phyloP scores from a whole-genome alignment of 768 basidiomycete species.

The Mycena olivaceomarginata region DNA sequence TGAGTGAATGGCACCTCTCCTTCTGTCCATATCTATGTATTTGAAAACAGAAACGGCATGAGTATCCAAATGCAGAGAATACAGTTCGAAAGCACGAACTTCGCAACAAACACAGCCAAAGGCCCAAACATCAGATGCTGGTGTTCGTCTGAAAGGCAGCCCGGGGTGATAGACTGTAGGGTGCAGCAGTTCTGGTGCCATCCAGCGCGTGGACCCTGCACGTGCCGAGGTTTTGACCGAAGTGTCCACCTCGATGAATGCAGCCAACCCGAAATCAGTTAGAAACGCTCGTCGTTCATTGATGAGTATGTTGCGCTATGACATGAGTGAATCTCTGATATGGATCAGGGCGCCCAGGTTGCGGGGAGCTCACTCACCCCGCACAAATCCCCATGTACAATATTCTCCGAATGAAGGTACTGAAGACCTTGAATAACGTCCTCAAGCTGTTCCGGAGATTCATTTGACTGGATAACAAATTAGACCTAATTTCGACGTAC shows the following conservation, averaged over 20 bases:
- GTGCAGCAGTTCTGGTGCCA: slow-evolving; percentile 16
- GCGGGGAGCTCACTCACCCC: not conserved
- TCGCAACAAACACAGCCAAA: slow-evolving; percentile 23
- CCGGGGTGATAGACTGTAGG: not conserved
- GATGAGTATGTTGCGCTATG: slow-evolving; percentile 15
- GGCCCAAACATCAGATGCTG: slow-evolving; percentile 17
- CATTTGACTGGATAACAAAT: not conserved
- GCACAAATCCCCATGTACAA: slow-evolving; percentile 21
- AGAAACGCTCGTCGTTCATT: not conserved
- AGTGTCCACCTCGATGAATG: slow-evolving; percentile 12
- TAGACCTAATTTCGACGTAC: not conserved
- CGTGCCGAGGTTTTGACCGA: slow-evolving; percentile 9
- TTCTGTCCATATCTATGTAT: slow-evolving; percentile 11
- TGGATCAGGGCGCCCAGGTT: not conserved
- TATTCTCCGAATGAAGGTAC: slow-evolving; percentile 21
- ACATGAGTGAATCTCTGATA: not conserved
- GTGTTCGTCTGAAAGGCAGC: slow-evolving; percentile 3
- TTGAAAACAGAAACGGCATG: not conserved
- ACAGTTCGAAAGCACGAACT: not conserved
- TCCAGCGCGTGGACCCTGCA: slow-evolving; percentile 7
- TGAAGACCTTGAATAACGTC: slow-evolving; percentile 10
- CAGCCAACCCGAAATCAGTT: slow-evolving; percentile 20
- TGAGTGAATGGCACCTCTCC: slow-evolving; percentile 8
- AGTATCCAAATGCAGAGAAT: not conserved
- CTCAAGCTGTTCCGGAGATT: not conserved